These are phyloP conservation scores for Oemleria cerasiformis DNA, from an alignment of 306 rosid species.

Conservation along the genomic window DNA sequence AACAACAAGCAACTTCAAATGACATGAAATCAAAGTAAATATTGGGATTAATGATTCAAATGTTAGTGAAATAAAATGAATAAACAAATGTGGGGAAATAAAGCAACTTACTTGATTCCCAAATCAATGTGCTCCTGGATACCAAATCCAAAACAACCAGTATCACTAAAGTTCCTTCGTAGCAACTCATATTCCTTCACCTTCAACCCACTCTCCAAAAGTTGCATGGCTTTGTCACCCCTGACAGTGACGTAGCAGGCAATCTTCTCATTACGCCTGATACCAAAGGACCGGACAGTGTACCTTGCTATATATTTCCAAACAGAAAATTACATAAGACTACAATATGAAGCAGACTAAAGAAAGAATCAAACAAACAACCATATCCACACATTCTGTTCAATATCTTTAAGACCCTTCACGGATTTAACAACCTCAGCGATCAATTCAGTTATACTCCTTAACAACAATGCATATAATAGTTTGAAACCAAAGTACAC, in stretches of 20 bases:
- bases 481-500: neutral
- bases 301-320: conserved; percentile 52
- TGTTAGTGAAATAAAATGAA: neutral
- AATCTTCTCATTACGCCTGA: conserved; percentile 82
- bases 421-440: neutral
- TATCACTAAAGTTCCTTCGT: conserved; percentile 79
- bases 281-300: conserved; percentile 78
- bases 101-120: conserved; percentile 76
- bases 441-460: neutral
- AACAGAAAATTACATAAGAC: neutral
- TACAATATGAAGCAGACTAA: neutral
- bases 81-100: neutral
- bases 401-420: neutral
- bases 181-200: conserved; percentile 78
- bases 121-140: conserved; percentile 86
- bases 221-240: conserved; percentile 90
- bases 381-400: neutral
- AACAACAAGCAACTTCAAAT: neutral
- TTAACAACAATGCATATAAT: neutral
- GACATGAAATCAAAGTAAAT: neutral
- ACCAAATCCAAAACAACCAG: conserved; percentile 85
- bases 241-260: conserved; percentile 87
- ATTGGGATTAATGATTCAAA: neutral
- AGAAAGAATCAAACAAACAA: neutral
- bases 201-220: conserved; percentile 81